Evolutionary conservation across 352 stramenopile genomes (phyloP).

Genomic region (Pythium brassicae): DNA sequence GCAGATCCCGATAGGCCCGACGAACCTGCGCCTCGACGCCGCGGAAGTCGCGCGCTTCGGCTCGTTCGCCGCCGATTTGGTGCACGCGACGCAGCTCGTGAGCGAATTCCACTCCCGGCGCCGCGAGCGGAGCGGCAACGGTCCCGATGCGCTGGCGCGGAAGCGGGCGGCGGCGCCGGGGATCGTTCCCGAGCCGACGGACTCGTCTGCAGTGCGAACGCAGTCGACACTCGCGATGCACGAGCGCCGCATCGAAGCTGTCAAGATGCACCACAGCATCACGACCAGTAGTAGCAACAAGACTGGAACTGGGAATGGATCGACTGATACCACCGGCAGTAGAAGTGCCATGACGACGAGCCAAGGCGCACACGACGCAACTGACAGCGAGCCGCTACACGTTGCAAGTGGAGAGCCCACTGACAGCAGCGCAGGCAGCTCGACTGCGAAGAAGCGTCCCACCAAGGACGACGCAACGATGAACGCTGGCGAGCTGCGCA

Average conservation of each 20-base stretch:
- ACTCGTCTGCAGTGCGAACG: conserved; percentile 36
- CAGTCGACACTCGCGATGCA: conserved; percentile 43
- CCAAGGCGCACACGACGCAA: neutral
- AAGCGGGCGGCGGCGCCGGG: conserved; percentile 15
- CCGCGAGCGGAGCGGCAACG: conserved; percentile 49
- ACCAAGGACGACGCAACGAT: conserved; percentile 21
- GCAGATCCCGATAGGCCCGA: conserved; percentile 70
- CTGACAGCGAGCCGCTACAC: too few relatives aligned
- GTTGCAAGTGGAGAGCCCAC: neutral
- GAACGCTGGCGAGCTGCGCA: conserved; percentile 42
- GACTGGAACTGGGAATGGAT: neutral
- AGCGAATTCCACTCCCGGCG: conserved; percentile 38
- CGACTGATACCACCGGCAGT: neutral
- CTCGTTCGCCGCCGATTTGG: conserved; percentile 31
- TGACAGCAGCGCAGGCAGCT: neutral
- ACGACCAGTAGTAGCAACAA: neutral
- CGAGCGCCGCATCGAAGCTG: conserved; percentile 31
- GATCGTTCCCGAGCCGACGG: conserved; percentile 30
- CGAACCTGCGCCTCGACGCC: conserved; percentile 40
- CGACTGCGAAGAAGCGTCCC: neutral
- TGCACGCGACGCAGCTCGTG: conserved; percentile 61
- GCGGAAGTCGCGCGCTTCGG: conserved; percentile 43
- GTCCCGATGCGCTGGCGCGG: conserved; percentile 1
- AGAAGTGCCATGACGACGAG: neutral
- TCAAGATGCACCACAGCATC: conserved; percentile 24